Conservation (phyloP, 192 early-diverging fungal species). For the Irineochytrium annulatum region DNA sequence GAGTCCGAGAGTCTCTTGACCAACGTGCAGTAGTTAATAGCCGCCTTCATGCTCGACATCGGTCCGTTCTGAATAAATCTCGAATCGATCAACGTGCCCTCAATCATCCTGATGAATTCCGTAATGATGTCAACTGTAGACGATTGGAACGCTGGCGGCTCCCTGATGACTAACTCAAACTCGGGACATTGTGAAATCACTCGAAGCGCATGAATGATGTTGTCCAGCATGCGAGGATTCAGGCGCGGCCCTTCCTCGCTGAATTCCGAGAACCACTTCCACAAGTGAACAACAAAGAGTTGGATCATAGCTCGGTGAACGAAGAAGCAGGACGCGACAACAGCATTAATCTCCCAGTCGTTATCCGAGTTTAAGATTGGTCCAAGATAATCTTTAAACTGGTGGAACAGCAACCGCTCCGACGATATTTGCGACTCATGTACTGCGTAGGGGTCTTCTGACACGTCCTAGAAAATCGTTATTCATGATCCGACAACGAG, state of each 20-base stretch:
- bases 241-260: slow-evolving; percentile 16
- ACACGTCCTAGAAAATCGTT: slow-evolving; percentile 15
- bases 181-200: slow-evolving; percentile 32
- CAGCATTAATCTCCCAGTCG: slow-evolving; percentile 44
- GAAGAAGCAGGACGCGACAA: slow-evolving; percentile 36
- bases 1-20: slow-evolving; percentile 30
- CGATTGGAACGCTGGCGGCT: slow-evolving; percentile 27
- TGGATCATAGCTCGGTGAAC: slow-evolving; percentile 37
- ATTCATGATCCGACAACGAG: slow-evolving; percentile 12
- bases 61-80: slow-evolving; percentile 26
- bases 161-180: slow-evolving; percentile 39
- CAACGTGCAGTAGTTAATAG: slow-evolving; percentile 40
- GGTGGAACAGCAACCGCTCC: slow-evolving; percentile 35
- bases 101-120: slow-evolving; percentile 34
- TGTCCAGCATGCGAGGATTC: slow-evolving; percentile 35
- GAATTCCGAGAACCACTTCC: slow-evolving; percentile 36
- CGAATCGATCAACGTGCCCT: slow-evolving; percentile 14
- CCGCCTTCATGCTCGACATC: slow-evolving; percentile 29
- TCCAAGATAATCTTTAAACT: slow-evolving; percentile 31
- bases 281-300: slow-evolving; percentile 35
- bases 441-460: slow-evolving; percentile 32
- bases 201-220: slow-evolving; percentile 35
- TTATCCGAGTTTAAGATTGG: slow-evolving; percentile 45
- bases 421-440: slow-evolving; percentile 20
- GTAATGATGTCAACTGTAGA: slow-evolving; percentile 33